Base-by-base conservation (phyloP, 306 rosid genomes). In the Albizia julibrissin region DNA sequence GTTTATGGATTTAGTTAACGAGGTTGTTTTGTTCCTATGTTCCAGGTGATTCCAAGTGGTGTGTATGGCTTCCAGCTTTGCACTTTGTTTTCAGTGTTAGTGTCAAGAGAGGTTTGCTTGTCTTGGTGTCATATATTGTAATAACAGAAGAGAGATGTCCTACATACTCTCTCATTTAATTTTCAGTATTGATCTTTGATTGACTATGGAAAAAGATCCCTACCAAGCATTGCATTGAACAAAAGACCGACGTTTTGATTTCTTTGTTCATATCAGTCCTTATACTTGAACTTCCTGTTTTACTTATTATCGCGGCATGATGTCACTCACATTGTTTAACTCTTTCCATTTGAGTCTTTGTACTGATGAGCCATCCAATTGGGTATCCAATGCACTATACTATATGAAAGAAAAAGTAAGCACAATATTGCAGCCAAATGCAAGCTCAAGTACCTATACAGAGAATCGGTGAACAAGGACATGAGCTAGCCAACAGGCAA, bases 11-110 rank as follows among this genome's bases (percentile, higher is more conserved):
- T 81, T 42, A 34, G 50, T 66, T 76, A n/a, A 43, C 59, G n/a
- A 64, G 77, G 64, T 31, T 67, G 50, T 29, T 14, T 40, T 12
- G 15, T 52, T 80, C 58, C 3, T 74, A 49, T 75, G 81, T 84
- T 84, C 64, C 69, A 92, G 97, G 93, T 89, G 93, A 92, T 81
- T 82, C 21, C 65, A 82, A 80, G 85, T 64, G 86, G 81, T 40
- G 58, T 24, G 75, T 69, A n/a, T 52, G 65, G 58, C 81, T 49
- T 59, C 43, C 79, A 27, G 73, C 79, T 42, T 81, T 74, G 85
- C 84, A 33, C n/a, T 42, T 65, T 33, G 72, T 22, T 10, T 71
- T 54, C 27, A 37, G 76, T 42, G 79, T 66, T 61, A 6, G 27
- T 22, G 64, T 56, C 29, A 54, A 14, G 76, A 69, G 83, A 76